These are phyloP conservation scores for Phialophora chinensis DNA, from an alignment of 2,329 filamentous ascomycete genomes.

Conservation along the genomic window DNA sequence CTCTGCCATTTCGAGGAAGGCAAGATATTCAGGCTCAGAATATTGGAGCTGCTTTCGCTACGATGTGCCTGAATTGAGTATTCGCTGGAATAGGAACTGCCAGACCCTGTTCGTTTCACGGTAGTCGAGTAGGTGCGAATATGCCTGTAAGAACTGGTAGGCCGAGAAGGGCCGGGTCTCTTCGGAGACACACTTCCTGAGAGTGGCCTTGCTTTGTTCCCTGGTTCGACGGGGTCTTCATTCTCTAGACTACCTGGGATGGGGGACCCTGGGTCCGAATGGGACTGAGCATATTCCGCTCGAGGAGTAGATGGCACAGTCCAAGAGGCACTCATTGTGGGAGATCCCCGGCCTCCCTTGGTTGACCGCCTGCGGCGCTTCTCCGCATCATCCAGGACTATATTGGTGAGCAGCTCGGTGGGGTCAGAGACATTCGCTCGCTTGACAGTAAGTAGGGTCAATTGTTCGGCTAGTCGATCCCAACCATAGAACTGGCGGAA, in stretches of 20 bases:
- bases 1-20: conserved; percentile 94
- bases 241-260: conserved; percentile 47
- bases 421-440: conserved; percentile 87
- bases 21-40: conserved; percentile 72
- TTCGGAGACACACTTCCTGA: conserved; percentile 77
- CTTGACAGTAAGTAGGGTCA: conserved; percentile 87
- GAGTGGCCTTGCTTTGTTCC: conserved; percentile 23
- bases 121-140: conserved; percentile 71
- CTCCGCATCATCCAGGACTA: conserved; percentile 96
- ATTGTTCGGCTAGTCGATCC: conserved; percentile 90
- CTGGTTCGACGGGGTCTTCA: conserved; percentile 39
- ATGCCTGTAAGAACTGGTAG: conserved; percentile 68
- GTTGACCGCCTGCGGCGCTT: conserved; percentile 85
- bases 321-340: conserved; percentile 71
- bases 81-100: conserved; percentile 84
- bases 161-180: conserved; percentile 76
- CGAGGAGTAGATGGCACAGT: conserved; percentile 64
- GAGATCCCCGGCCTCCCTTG: conserved; percentile 72
- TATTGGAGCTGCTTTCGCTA: conserved; percentile 75
- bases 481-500: conserved; percentile 97
- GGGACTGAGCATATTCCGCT: conserved; percentile 70
- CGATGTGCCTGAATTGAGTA: conserved; percentile 58
- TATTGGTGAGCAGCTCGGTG: conserved; percentile 85
- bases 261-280: conserved; percentile 72
- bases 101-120: conserved; percentile 84